Evolutionary conservation across 805 yeast species (phyloP), one percentile per base, ranked within the genome.

Genomic region (Blastobotrys mokoenaii): DNA sequence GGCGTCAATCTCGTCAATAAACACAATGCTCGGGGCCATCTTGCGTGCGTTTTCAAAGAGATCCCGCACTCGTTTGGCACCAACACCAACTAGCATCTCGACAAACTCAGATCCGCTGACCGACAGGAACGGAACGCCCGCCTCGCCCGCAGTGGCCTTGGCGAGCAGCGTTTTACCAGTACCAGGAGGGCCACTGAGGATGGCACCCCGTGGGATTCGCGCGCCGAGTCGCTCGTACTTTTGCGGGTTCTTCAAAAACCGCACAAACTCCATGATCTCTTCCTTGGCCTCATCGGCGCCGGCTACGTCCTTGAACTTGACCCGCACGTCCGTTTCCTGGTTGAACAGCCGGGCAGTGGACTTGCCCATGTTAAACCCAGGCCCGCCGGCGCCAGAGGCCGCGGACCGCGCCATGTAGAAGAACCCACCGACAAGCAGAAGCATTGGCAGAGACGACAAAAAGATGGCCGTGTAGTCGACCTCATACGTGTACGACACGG

Each of bases 1-100:
- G n/a, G 99, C 99, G 71, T 93, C 99, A 51, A 93, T 93, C 68
- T 93, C 99, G 71, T 93, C 99, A 42, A 93, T 89, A 57, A 93
- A 94, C n/a, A 93, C 79, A 58, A 93, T 93, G 31, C 95, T 74
- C 12, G 99, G 99, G 0, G 98, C 96, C 65, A 82, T 79, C 61
- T 85, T 86, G 58, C 97, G 76, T 1, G 98, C 98, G 25, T 85
- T 84, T 51, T 82, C 77, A 69, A 93, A 93, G 56, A 93, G 70
- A 64, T 93, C 98, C 63, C 98, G 88, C 25, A 93, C 98, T 64
- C 98, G 79, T 14, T 95, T 84, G 1, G 98, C 97, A 69, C 98
- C 98, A 18, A 90, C 97, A 72, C 98, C 98, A 27, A 89, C 97
- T 71, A 88, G 93, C 97, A 90, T 93, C 64, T 90, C 97, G 11